Evolutionary conservation across 805 yeast genomes (phyloP), one percentile per base, ranked within the genome.

Genomic region (Diddensiella transvaalensis): DNA sequence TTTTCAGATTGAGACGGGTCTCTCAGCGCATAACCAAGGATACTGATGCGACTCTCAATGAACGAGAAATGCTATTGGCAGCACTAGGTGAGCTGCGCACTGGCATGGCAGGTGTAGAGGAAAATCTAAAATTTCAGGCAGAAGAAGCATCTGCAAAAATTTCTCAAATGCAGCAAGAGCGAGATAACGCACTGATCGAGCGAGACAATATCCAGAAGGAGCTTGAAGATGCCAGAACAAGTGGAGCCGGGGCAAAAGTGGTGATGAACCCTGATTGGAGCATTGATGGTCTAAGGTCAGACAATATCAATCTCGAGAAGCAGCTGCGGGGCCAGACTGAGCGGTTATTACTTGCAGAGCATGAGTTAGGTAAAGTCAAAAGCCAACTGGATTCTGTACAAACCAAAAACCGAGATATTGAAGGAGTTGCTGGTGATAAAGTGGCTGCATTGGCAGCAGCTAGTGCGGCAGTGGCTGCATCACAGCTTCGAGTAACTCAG

Each of bases 1-100:
- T 60, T 11, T 47, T 56, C 19, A 55, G 58, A 42, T 46, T 60
- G 40, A 48, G 64, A 23, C 50, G 63, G 19, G 60, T 59, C 10
- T 60, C 64, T 4, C 61, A 59, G 39, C 48, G 58, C 19, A 38
- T 56, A 22, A 55, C 61, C n/a, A 59, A 56, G n/a, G 64, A 60
- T 42, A 56, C 44, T 23, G 42, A 51, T 11, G 48, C 37, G 2
- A 30, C 57, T 8, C 44, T 60, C n/a, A 42, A 55, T 3, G 64
- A 60, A 47, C 50, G 63, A 2, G 63, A 59, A 5, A 59, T 60
- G 19, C 49, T 60, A 10, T 43, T 57, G 8, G 53, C 58, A 19
- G 64, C 64, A 6, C 45, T 60, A 3, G 44, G 44, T 6, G 64
- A 55, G 33, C 50, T 61, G 15, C 55, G 59, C 40, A 55, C 50